Conservation (phyloP, 306 rosid species). For the Malus sieversii region DNA sequence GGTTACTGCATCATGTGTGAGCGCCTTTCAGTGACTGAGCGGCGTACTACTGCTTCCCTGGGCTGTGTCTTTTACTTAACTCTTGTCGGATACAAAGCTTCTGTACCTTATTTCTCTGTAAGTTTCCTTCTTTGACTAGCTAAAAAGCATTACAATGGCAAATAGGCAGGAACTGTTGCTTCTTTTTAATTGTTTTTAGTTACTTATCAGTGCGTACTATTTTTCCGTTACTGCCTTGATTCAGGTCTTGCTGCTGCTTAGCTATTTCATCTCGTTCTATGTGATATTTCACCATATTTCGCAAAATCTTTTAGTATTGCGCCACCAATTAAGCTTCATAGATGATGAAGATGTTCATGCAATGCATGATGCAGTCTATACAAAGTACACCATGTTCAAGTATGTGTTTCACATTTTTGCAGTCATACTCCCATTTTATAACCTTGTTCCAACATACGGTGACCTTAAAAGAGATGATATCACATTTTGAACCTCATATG, state of each 20-base stretch:
- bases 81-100: conserved; percentile 90
- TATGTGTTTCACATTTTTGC: conserved; percentile 25
- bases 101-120: conserved; percentile 81
- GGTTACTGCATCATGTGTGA: conserved; percentile 97
- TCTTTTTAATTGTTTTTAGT: not conserved
- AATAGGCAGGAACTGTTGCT: not conserved
- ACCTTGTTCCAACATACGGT: not conserved
- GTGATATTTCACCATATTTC: conserved; percentile 82
- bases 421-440: conserved; percentile 2
- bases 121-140: conserved; percentile 27
- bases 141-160: not conserved
- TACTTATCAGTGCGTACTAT: conserved; percentile 16
- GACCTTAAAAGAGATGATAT: conserved; percentile 2
- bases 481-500: conserved; percentile 5
- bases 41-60: conserved; percentile 83
- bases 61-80: conserved; percentile 90
- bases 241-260: conserved; percentile 81
- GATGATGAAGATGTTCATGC: conserved; percentile 64
- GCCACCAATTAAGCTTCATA: conserved; percentile 67
- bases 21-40: conserved; percentile 73
- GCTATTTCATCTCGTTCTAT: conserved; percentile 69
- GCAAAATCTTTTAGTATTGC: conserved; percentile 61
- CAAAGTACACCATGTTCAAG: conserved; percentile 92
- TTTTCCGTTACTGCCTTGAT: conserved; percentile 7
- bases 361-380: conserved; percentile 72